Base-by-base conservation (phyloP, 2,329 filamentous ascomycete species). In the Dryadomyces quercivorus region DNA sequence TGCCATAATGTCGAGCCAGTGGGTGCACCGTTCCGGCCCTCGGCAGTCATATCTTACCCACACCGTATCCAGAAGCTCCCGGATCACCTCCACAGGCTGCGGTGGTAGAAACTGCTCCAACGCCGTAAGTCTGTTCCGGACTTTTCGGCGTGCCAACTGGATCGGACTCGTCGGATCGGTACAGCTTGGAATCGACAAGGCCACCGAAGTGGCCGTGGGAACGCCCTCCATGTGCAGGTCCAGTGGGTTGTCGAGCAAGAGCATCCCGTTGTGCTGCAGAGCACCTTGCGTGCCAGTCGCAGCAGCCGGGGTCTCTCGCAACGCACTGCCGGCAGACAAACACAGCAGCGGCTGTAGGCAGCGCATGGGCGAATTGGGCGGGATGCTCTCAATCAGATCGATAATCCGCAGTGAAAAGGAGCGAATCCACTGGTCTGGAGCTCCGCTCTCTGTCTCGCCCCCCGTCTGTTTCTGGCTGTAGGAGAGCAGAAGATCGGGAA, bases 31-130 rank as follows among this genome's bases (percentile, higher is more conserved):
- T 36, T 53, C 40, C 0, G 63, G 62, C 4, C 60, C 56, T 36
- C 70, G 68, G 1, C 53, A 58, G 38, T 72, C 70, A 22, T 72
- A 72, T 0, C 66, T 65, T 1, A 64, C 61, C 70, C 70, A 72
- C 2, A 72, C 64, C 0, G 67, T 64, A n/a, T 63, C 65, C 5
- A 72, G 65, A 7, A 72, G 60, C 20, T 68, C 61, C 54, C 66
- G 66, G 1, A 69, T 69, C 18, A 72, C 66, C 0, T 63, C 55
- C 1, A 72, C 67, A 0, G 70, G 69, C 7, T 65, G 65, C 5
- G 70, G 67, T 5, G 69, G 70, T 5, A 72, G 55, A 9, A 60
- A 69, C 20, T 65, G 65, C 55, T 72, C 69, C 20, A 72, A 38
- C 16, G 64, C 63, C n/a, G 62, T 61, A 1, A 72, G 60, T 1